These are phyloP conservation scores for Rhynchosporium agropyri DNA, from an alignment of 2,329 filamentous ascomycete species.

Conservation along the genomic window DNA sequence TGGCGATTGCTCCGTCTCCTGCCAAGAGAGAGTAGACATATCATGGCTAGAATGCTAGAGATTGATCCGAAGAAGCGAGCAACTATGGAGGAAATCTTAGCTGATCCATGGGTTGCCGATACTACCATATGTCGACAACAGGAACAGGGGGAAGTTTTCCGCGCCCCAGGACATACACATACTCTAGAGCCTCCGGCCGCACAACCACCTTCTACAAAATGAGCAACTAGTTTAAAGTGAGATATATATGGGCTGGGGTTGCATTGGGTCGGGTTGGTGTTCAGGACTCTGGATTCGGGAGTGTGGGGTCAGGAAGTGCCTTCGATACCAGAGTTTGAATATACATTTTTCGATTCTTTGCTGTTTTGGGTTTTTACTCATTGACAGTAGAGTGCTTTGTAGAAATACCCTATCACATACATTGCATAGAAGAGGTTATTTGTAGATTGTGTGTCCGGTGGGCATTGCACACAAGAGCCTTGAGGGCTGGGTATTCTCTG, in stretches of 20 bases:
- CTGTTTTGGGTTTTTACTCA: background rate
- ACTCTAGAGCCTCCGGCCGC: slow-evolving; percentile 73
- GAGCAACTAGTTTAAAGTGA: slow-evolving; percentile 8
- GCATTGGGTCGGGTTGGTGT: slow-evolving; percentile 13
- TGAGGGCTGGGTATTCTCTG: background rate
- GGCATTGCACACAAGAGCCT: background rate
- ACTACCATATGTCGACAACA: slow-evolving; percentile 87
- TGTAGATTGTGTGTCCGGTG: slow-evolving; percentile 37
- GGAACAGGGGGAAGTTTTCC: slow-evolving; percentile 70
- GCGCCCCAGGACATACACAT: slow-evolving; percentile 78
- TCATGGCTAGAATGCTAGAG: slow-evolving; percentile 91
- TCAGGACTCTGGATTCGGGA: slow-evolving; percentile 6
- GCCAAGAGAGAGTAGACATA: slow-evolving; percentile 84
- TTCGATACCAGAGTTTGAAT: slow-evolving; percentile 8
- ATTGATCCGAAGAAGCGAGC: slow-evolving; percentile 82
- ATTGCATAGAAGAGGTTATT: slow-evolving; percentile 19
- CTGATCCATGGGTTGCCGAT: slow-evolving; percentile 87
- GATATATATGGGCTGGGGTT: slow-evolving; percentile 12
- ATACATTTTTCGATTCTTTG: background rate
- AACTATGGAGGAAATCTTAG: slow-evolving; percentile 81
- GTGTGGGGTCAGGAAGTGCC: background rate
- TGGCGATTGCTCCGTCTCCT: slow-evolving; percentile 87
- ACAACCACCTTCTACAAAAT: slow-evolving; percentile 38
- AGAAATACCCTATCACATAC: slow-evolving; percentile 20
- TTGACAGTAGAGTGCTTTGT: slow-evolving; percentile 23